Evolutionary conservation across 768 basidiomycete genomes (phyloP), one percentile per base, ranked within the genome.

Genomic region (Tricholoma sp.): DNA sequence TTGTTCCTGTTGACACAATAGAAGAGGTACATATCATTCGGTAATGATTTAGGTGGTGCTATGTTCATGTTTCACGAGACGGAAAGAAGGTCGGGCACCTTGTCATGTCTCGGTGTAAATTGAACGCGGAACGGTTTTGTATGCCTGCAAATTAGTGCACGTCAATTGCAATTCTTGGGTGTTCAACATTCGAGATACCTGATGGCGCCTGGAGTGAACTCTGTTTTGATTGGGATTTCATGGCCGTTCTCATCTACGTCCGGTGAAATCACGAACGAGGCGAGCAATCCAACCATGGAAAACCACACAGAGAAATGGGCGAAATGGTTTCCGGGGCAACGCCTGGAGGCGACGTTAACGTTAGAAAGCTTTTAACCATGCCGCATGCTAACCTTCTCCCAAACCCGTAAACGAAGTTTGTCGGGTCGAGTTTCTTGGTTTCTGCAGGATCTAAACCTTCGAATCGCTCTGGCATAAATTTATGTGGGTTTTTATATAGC

Each of bases 241-340:
- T 62, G 53, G 5, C 58, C 61, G 11, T 58, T 51, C 51, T 62
- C 59, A 29, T 62, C 61, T 43, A 62, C 35, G 14, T 62, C 61
- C 4, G 58, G 61, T 4, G 56, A 52, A 16, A 62, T 62, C 14
- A 49, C 39, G 47, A 62, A 62, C 2, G 59, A 27, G 8, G 61
- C 49, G 41, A 62, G 50, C 5, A 62, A 46, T 9, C 57, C 54
- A 5, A 57, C 56, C 61, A 62, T 62, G 11, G 61, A 62, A 46
- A 58, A 59, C 61, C 61, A 62, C 14, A 56, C 59, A 5, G 61
- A 58, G 46, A 41, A 62, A 45, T 62, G 61, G n/a, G 58, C 61
- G 47, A 62, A 62, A 34, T 62, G 52, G 9, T 62, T 59, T 50
- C 61, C 61, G 12, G 61, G 61, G 49, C 61, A 62, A 46, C 61